These are phyloP conservation scores for Nepenthes gracilis DNA, from an alignment of 148 eudicot genomes.

Conservation along the genomic window DNA sequence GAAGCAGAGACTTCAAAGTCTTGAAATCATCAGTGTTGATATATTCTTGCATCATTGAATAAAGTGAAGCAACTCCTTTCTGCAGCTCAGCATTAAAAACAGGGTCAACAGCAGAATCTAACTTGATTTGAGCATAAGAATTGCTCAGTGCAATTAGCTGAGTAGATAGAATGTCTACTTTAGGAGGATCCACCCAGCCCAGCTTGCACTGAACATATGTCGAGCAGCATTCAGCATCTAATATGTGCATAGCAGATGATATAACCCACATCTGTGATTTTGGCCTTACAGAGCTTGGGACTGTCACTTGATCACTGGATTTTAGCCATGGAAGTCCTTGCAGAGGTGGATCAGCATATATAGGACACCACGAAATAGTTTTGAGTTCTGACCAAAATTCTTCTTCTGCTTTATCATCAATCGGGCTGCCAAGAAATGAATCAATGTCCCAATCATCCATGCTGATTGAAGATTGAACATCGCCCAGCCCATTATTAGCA, in stretches of 20 bases:
- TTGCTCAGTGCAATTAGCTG: conserved; percentile 62
- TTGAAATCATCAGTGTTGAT: conserved; percentile 35
- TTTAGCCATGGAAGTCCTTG: conserved; percentile 76
- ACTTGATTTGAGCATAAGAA: conserved; percentile 49
- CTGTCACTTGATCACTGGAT: conserved; percentile 41
- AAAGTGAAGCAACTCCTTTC: conserved; percentile 49
- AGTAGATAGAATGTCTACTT: conserved; percentile 42
- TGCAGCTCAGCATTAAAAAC: conserved; percentile 51
- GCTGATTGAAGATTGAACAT: conserved; percentile 9
- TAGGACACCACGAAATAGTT: conserved; percentile 80
- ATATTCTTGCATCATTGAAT: conserved; percentile 64
- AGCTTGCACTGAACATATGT: conserved; percentile 46
- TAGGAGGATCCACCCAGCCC: conserved; percentile 75
- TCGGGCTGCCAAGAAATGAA: conserved; percentile 34
- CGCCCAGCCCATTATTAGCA: conserved; percentile 17
- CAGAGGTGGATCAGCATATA: conserved; percentile 54
- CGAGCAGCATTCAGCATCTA: conserved; percentile 70
- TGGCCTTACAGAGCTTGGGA: conserved; percentile 68
- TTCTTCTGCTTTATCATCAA: conserved; percentile 50
- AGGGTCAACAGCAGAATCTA: conserved; percentile 27
- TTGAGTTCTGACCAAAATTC: conserved; percentile 79
- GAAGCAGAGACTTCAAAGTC: conserved; percentile 44
- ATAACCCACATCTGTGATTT: conserved; percentile 87
- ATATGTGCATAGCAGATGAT: conserved; percentile 70
- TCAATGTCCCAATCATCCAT: conserved; percentile 32